Base-by-base conservation (phyloP, 2,329 filamentous ascomycete genomes). In the Xylaria sp. region DNA sequence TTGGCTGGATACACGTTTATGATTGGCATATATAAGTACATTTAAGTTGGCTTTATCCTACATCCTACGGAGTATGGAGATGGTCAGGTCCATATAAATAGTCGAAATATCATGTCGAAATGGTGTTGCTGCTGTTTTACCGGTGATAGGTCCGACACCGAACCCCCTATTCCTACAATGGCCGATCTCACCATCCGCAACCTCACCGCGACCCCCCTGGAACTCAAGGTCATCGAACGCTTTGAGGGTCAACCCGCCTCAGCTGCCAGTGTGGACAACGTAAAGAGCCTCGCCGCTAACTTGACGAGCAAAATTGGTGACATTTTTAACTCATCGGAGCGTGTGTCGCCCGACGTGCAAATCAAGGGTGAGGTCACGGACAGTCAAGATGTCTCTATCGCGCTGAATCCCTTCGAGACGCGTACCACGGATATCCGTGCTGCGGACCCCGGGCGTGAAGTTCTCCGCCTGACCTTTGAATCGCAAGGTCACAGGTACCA, bases 131-230 rank as follows among this genome's bases (percentile, higher is more conserved):
- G 69, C 50, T 64, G 66, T 33, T 62, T 69, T 45, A 53, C 59
- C 47, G 47, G 29, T 10, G 36, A 59, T 38, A 63, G 56, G 25
- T 55, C 58, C 10, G 64, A 69, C 20, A 25, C 42, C 15, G 67
- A 66, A 42, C 29, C 59, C 27, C 60, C 60, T 27, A 53, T 53
- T 9, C 31, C 51, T 55, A 47, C 44, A 50, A 87, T 86, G 84
- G 79, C 82, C 20, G 79, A 81, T 64, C 82, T 97, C 72, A 92
- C 87, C 4, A 87, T 97, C 74, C 93, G 94, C 74, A 97, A 97
- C 79, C 82, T 97, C 71, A 95, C 92, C 50, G 83, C 87, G 64
- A 89, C 87, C 55, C 85, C 89, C n/a, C 82, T 97, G 62, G 87
- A 90, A 72, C 86, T 97, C 73, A 90, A 89, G 78, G 79, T 77